These are phyloP conservation scores for Cryptococcus sp. DNA, from an alignment of 1,284 basidiomycete genomes.

Conservation along the genomic window DNA sequence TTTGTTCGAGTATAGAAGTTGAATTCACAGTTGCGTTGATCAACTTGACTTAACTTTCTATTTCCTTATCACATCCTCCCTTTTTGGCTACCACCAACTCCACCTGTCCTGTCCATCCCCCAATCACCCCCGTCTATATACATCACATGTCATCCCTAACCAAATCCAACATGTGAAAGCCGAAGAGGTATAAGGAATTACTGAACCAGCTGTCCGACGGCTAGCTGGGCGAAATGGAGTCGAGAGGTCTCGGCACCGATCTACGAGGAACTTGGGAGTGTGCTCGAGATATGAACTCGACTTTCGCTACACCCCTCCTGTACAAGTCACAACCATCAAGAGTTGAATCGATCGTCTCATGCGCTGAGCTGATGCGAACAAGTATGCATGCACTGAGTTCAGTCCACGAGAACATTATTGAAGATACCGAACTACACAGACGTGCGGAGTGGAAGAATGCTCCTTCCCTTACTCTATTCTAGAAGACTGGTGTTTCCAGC, in stretches of 20 bases:
- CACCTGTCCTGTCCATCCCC: too few species aligned
- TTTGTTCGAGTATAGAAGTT: neutral
- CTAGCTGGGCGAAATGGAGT: constrained; percentile 91
- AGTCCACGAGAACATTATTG: constrained; percentile 61
- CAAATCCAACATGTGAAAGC: too few species aligned
- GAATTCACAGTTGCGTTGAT: too few species aligned
- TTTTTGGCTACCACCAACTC: too few species aligned
- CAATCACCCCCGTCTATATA: too few species aligned
- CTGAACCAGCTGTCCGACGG: constrained; percentile 85
- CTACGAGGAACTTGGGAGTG: constrained; percentile 87
- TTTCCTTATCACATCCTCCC: too few species aligned
- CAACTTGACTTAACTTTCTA: too few species aligned
- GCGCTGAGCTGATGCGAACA: neutral
- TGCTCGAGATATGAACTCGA: constrained; percentile 61
- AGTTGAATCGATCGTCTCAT: neutral
- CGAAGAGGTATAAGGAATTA: too few species aligned
- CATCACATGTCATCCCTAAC: too few species aligned
- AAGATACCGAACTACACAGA: constrained; percentile 83
- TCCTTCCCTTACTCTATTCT: constrained; percentile 71
- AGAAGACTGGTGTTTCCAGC: too few species aligned
- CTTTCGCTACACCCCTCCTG: neutral
- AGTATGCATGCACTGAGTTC: too few species aligned
- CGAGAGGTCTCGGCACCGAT: constrained; percentile 82
- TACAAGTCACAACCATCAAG: neutral
- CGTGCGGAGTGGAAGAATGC: constrained; percentile 86